Evolutionary conservation across 257 asterid genomes (phyloP).

Genomic region (Perilla frutescens): DNA sequence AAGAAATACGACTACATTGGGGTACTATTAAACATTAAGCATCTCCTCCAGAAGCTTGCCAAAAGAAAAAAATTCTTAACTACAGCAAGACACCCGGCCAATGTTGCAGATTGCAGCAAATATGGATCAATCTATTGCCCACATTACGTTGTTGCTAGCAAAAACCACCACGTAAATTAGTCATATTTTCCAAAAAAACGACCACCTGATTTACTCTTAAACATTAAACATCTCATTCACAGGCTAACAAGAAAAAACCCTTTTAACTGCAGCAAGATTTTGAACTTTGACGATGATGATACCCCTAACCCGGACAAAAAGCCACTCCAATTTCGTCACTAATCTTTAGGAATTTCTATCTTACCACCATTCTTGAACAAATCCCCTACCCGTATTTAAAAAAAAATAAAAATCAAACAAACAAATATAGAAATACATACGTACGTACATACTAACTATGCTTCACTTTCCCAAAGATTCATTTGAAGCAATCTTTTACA

Average conservation of each 20-base stretch:
- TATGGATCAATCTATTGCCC: not conserved
- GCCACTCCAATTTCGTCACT: not conserved
- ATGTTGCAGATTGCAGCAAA: not conserved
- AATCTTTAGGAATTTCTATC: slow-evolving; percentile 5
- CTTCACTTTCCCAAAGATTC: slow-evolving; percentile 11
- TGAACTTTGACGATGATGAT: not conserved
- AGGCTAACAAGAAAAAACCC: not conserved
- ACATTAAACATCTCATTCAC: not conserved
- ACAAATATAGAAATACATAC: no score
- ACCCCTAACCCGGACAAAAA: not conserved
- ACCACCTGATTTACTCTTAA: not conserved
- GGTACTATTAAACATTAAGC: not conserved
- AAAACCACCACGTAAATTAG: not conserved
- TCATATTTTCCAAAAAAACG: not conserved
- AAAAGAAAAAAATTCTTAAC: not conserved
- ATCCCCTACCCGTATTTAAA: not conserved
- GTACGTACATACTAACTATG: not conserved
- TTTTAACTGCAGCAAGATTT: not conserved
- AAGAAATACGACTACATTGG: not conserved
- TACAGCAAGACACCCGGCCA: not conserved
- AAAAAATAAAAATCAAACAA: not conserved
- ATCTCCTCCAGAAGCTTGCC: not conserved
- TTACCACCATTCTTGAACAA: slow-evolving; percentile 7
- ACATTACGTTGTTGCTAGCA: not conserved
- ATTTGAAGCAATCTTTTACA: not conserved